Evolutionary conservation across 208 protist genomes (phyloP).

Genomic region (Leishmania major): DNA sequence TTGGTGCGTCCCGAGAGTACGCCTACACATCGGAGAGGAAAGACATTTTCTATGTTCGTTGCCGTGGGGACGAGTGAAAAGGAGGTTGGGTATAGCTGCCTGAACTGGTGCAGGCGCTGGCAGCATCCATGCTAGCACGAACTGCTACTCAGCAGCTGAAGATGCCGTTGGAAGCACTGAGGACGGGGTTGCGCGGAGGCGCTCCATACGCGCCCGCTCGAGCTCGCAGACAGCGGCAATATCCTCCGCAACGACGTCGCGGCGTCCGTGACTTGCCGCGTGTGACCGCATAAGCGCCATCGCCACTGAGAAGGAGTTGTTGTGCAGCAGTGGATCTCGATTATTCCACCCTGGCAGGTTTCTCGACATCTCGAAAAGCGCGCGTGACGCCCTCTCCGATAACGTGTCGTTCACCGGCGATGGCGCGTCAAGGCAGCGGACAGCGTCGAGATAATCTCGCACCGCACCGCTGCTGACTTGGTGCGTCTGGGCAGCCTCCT

Average conservation of each 20-base stretch:
- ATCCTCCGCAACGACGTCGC: constrained; percentile 44
- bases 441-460: constrained; percentile 42
- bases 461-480: constrained; percentile 20
- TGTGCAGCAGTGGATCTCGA: constrained; percentile 79
- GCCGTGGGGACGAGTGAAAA: neutral
- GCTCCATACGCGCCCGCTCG: constrained; percentile 47
- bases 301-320: constrained; percentile 79
- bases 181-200: neutral
- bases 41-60: neutral
- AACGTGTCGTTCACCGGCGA: constrained; percentile 25
- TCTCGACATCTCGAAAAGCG: constrained; percentile 39
- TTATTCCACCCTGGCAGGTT: constrained; percentile 70
- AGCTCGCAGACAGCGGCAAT: constrained; percentile 49
- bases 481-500: neutral
- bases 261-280: constrained; percentile 58
- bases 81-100: too few species aligned
- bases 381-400: constrained; percentile 31
- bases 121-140: neutral
- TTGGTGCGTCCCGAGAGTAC: neutral
- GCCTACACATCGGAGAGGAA: neutral
- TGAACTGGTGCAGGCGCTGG: neutral
- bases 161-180: neutral
- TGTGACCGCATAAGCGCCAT: constrained; percentile 70
- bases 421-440: constrained; percentile 32
- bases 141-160: neutral